A percentile compares a stretch with the other conserved stretches of the same genome.
These are phyloP conservation scores for Vinca minor DNA, from an alignment of 257 asterid species.

Conservation along the genomic window DNA sequence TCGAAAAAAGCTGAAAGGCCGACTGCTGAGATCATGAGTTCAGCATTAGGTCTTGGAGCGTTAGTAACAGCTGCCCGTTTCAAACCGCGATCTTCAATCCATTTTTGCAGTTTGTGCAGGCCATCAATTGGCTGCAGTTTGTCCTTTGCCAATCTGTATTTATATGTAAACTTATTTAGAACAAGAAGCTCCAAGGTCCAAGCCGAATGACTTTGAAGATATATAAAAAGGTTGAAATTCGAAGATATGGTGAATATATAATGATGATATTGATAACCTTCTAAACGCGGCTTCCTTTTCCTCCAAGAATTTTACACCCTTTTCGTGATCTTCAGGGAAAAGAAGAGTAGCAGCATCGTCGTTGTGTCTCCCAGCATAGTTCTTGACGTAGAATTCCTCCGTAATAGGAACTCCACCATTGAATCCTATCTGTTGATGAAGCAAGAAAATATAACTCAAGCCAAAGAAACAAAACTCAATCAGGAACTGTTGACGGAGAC, in stretches of 20 bases:
- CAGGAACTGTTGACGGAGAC: background rate
- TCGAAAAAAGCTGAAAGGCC: slow-evolving; percentile 83
- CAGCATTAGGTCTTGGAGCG: slow-evolving; percentile 84
- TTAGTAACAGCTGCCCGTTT: slow-evolving; percentile 94
- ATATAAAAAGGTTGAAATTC: background rate
- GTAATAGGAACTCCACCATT: slow-evolving; percentile 76
- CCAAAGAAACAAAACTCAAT: background rate
- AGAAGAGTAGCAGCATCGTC: slow-evolving; percentile 61
- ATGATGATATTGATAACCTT: slow-evolving; percentile 33
- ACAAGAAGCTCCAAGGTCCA: slow-evolving; percentile 10
- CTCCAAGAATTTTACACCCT: slow-evolving; percentile 59
- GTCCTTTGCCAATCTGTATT: slow-evolving; percentile 62
- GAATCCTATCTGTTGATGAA: slow-evolving; percentile 60
- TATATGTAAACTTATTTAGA: background rate
- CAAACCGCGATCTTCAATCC: slow-evolving; percentile 85
- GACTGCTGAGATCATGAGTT: slow-evolving; percentile 64
- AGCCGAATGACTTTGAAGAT: background rate
- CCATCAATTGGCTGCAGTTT: slow-evolving; percentile 65
- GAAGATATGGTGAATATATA: background rate
- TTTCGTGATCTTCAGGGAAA: slow-evolving; percentile 75
- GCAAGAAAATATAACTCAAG: background rate
- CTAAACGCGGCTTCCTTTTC: slow-evolving; percentile 88
- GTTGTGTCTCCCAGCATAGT: slow-evolving; percentile 83
- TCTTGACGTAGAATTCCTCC: slow-evolving; percentile 49
- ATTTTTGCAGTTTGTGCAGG: slow-evolving; percentile 50